Evolutionary conservation across 495 filamentous ascomycete species (phyloP), one percentile per base, ranked within the genome.

Genomic region (Parachaetomium inaequale): DNA sequence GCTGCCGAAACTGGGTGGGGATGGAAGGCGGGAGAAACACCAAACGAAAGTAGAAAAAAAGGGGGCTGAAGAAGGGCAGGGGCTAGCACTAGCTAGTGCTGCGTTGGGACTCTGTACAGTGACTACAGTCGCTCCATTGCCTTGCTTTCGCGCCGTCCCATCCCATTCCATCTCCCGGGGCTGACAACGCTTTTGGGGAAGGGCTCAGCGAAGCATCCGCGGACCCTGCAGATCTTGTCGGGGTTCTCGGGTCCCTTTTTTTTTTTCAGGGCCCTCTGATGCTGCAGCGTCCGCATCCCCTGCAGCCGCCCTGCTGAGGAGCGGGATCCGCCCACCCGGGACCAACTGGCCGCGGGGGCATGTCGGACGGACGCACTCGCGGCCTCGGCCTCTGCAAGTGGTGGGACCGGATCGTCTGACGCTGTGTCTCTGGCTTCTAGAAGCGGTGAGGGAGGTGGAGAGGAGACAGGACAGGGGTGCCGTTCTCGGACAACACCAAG

Each of bases 371-470:
- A 40, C 4, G 7, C 38, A 40, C 3, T 43, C 38, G 8, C n/a
- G n/a, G 5, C 38, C 12, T 25, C 26, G 29, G 19, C 40, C 2
- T 46, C 29, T 49, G 57, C 31, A 42, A 59, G 19, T n/a, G 11
- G 29, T 36, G 21, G 31, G 46, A 23, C 3, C 12, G 7, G 26
- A 43, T 26, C 34, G n/a, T n/a, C n/a, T 42, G 2, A 4, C 19
- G 14, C 17, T 11, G 42, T 11, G 42, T 47, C 21, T 36, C 19
- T 14, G 36, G 36, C 45, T 42, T 53, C 51, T 47, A 23, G 21
- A 47, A 55, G 59, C 59, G 59, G 59, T 62, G 59, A 62, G 51
- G 31, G 25, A 28, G 15, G 59, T 25, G 59, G 21, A 45, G 40
- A 12, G 55, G 54, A 2, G 23, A 17, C 3, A n/a, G 40, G 25